Evolutionary conservation across 257 asterid species (phyloP).

Genomic region (Scutellaria galericulata): DNA sequence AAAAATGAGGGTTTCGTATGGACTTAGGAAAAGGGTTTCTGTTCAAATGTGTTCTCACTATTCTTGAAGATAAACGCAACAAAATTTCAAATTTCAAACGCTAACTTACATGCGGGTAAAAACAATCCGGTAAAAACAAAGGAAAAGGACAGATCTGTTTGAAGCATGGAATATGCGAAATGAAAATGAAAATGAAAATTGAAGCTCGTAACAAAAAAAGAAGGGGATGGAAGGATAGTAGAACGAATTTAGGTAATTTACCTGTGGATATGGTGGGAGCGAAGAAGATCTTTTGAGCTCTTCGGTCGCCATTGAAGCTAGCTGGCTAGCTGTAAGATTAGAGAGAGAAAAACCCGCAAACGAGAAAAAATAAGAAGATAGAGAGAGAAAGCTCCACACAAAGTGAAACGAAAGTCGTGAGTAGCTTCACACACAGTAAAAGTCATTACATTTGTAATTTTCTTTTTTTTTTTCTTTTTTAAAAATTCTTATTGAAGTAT

Average conservation of each 20-base stretch:
- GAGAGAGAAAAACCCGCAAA: constrained; percentile 41
- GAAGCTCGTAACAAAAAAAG: not conserved
- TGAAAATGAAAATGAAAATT: constrained; percentile 32
- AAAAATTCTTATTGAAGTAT: not conserved
- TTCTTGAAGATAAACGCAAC: not conserved
- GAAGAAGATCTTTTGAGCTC: constrained; percentile 56
- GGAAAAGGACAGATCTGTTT: not conserved
- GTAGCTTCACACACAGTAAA: constrained; percentile 33
- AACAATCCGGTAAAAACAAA: not conserved
- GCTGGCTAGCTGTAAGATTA: constrained; percentile 34
- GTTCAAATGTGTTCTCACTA: constrained; percentile 26
- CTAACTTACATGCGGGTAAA: not conserved
- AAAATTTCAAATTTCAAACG: constrained; percentile 17
- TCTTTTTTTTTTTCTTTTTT: not conserved
- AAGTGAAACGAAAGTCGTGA: constrained; percentile 32
- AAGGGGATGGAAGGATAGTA: not conserved
- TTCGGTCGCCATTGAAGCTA: constrained; percentile 70
- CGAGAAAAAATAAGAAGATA: constrained; percentile 17
- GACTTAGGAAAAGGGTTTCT: constrained; percentile 31
- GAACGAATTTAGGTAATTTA: constrained; percentile 17
- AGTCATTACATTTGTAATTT: not conserved
- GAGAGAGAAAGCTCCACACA: constrained; percentile 33
- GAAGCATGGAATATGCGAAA: constrained; percentile 13
- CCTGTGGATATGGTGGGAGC: constrained; percentile 79
- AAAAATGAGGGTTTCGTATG: constrained; percentile 38